Percentiles rank a stretch among this genome's conserved stretches.
These are phyloP conservation scores for Phytomonas sp. DNA, from an alignment of 208 protist genomes.

Conservation along the genomic window DNA sequence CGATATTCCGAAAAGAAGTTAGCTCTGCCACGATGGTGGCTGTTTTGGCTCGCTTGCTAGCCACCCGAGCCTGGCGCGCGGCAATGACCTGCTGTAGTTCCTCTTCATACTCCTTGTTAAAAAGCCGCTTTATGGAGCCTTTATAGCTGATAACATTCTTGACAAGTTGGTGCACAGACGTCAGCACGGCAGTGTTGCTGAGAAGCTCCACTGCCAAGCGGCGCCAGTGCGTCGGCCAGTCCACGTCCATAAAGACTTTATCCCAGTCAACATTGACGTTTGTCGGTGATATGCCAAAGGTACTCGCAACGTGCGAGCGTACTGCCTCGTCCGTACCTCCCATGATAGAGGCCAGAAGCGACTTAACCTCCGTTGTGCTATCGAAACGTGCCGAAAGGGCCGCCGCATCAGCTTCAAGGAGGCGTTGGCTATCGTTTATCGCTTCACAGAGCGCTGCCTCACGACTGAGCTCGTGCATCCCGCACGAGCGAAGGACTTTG, in stretches of 20 bases:
- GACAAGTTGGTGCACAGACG: slow-evolving; percentile 32
- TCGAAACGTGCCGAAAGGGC: slow-evolving; percentile 45
- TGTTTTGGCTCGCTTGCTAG: slow-evolving; percentile 13
- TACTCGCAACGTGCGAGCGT: slow-evolving; percentile 25
- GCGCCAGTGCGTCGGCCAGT: slow-evolving; percentile 60
- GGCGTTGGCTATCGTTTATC: slow-evolving; percentile 37
- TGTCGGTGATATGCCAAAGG: slow-evolving; percentile 23
- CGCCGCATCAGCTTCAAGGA: slow-evolving; percentile 35
- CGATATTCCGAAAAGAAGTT: slow-evolving; percentile 41
- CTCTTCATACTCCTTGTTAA: slow-evolving; percentile 35
- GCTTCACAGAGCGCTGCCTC: slow-evolving; percentile 64
- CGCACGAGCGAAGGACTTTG: slow-evolving; percentile 21
- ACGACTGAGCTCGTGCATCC: slow-evolving; percentile 38
- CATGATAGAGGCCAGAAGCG: slow-evolving; percentile 48
- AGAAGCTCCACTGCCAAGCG: slow-evolving; percentile 36
- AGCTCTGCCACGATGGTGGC: slow-evolving; percentile 35
- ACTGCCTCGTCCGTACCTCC: slow-evolving; percentile 28
- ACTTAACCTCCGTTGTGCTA: slow-evolving; percentile 58
- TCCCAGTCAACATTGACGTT: slow-evolving; percentile 42
- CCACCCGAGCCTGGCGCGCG: slow-evolving; percentile 28
- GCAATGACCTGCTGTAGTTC: slow-evolving; percentile 31
- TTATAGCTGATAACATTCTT: slow-evolving; percentile 59
- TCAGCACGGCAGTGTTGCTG: slow-evolving; percentile 27
- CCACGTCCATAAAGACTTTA: slow-evolving; percentile 35
- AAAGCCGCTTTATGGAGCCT: slow-evolving; percentile 28